phyloP scores from a whole-genome alignment of 345 rosid species.

The Mallotus nudiflorus region DNA sequence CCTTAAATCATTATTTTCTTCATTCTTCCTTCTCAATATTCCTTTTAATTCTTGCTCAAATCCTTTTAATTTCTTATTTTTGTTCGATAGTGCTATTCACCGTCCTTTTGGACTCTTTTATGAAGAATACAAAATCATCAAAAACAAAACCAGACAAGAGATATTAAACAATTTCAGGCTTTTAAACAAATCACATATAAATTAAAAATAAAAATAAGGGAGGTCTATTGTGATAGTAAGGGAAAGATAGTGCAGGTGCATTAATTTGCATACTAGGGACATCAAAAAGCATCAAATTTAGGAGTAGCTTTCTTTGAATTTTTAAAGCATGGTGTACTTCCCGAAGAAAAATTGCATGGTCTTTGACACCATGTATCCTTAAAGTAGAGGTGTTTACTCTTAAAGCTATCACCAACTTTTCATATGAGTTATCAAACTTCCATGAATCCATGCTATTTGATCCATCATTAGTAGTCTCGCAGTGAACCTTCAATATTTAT shows the following conservation, averaged over 20 bases:
- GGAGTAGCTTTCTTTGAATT: slow-evolving; percentile 80
- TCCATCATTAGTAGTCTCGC: slow-evolving; percentile 76
- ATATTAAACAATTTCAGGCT: too few relatives aligned
- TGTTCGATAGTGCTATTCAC: too few relatives aligned
- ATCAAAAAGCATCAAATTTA: slow-evolving; percentile 94
- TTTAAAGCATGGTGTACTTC: slow-evolving; percentile 96
- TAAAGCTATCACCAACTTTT: slow-evolving; percentile 76
- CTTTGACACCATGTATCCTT: slow-evolving; percentile 74
- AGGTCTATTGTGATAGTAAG: neutral
- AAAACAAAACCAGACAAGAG: too few relatives aligned
- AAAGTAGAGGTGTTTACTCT: slow-evolving; percentile 89
- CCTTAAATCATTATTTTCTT: too few relatives aligned
- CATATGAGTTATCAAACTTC: slow-evolving; percentile 78
- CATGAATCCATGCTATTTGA: slow-evolving; percentile 50
- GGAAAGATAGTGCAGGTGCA: neutral
- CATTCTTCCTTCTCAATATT: too few relatives aligned
- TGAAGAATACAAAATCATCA: too few relatives aligned
- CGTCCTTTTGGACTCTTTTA: too few relatives aligned
- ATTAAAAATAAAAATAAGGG: too few relatives aligned
- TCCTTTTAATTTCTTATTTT: too few relatives aligned
- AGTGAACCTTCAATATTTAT: slow-evolving; percentile 54
- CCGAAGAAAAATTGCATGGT: slow-evolving; percentile 76
- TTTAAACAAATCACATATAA: too few relatives aligned
- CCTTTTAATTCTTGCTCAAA: too few relatives aligned
- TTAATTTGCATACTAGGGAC: slow-evolving; percentile 58